Evolutionary conservation across 2,329 filamentous ascomycete genomes (phyloP).

Genomic region (Achaetomium macrosporum): DNA sequence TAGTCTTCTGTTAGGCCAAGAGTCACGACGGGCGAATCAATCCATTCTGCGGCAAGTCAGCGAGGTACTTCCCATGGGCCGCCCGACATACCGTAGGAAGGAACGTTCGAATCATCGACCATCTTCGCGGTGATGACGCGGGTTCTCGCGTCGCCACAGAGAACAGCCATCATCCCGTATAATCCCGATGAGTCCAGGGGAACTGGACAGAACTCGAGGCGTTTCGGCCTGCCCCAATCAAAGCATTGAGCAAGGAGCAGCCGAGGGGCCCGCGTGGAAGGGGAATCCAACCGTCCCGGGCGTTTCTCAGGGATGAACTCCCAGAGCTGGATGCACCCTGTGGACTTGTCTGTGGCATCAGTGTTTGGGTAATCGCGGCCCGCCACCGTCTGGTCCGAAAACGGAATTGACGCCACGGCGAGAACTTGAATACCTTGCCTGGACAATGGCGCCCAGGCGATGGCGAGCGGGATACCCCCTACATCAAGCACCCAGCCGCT

Average conservation of each 20-base stretch:
- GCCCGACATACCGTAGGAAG: constrained; percentile 36
- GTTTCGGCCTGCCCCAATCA: constrained; percentile 44
- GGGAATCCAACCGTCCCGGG: constrained; percentile 28
- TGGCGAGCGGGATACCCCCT: constrained; percentile 46
- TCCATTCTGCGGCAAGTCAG: constrained; percentile 35
- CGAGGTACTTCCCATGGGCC: neutral
- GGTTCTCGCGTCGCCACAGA: constrained; percentile 47
- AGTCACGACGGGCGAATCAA: constrained; percentile 39
- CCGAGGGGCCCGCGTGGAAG: constrained; percentile 34
- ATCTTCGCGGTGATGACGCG: constrained; percentile 41
- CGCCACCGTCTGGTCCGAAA: constrained; percentile 40
- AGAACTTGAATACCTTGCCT: constrained; percentile 41
- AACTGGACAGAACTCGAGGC: constrained; percentile 50
- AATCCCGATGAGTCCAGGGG: constrained; percentile 28
- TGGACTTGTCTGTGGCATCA: constrained; percentile 32
- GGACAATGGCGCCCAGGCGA: constrained; percentile 46
- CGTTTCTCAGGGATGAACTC: constrained; percentile 35
- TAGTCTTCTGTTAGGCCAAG: constrained; percentile 43
- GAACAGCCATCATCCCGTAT: constrained; percentile 41
- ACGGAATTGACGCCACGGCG: constrained; percentile 46
- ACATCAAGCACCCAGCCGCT: constrained; percentile 49
- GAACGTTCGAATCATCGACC: constrained; percentile 25
- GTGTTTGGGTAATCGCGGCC: constrained; percentile 22
- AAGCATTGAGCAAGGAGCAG: constrained; percentile 42
- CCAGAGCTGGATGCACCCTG: constrained; percentile 50